These are phyloP conservation scores for Dictyostelium intermedium DNA, from an alignment of 78 protist species.

Conservation along the genomic window DNA sequence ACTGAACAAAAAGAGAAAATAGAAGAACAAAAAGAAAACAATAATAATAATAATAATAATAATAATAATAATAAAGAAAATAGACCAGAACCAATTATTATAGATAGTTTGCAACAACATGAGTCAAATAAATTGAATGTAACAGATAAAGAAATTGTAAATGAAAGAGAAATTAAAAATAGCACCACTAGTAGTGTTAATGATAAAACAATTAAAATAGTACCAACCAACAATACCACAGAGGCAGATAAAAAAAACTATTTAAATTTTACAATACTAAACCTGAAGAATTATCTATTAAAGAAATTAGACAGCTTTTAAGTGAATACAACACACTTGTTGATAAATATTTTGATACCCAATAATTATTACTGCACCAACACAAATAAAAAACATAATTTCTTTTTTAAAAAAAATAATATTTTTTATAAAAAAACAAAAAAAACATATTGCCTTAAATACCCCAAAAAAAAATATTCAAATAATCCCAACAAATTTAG, in stretches of 20 bases:
- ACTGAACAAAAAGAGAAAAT: not conserved
- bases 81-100: not conserved
- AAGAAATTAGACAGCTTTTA: conserved; percentile 30
- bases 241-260: not conserved
- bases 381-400: no score
- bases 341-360: not conserved
- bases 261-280: conserved; percentile 27
- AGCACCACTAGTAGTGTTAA: not conserved
- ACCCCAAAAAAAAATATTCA: no score
- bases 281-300: conserved; percentile 60
- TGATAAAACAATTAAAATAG: not conserved
- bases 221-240: not conserved
- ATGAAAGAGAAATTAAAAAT: not conserved
- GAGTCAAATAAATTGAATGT: not conserved
- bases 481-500: no score
- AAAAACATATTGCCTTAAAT: no score
- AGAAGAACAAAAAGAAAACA: not conserved
- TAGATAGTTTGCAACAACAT: conserved; percentile 8
- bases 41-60: not conserved
- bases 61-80: not conserved
- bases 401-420: no score
- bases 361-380: not conserved
- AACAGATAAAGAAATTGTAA: not conserved
- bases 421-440: no score
- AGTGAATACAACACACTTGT: conserved; percentile 34